These are phyloP conservation scores for Pleurotus tuoliensis DNA, from an alignment of 768 basidiomycete genomes.

Conservation along the genomic window DNA sequence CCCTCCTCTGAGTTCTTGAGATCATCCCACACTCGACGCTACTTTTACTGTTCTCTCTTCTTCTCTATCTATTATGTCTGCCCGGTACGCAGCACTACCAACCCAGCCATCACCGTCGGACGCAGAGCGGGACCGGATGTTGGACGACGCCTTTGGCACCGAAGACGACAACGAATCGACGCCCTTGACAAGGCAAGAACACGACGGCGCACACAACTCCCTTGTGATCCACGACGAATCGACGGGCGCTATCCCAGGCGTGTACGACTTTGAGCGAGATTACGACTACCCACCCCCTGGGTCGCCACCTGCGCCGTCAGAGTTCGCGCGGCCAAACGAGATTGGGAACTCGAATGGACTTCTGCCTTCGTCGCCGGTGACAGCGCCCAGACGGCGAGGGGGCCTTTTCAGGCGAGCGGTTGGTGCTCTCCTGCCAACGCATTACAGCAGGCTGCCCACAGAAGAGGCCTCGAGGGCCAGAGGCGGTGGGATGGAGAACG, in stretches of 20 bases:
- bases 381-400: slow-evolving; percentile 29
- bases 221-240: slow-evolving; percentile 11
- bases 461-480: slow-evolving; percentile 27
- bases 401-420: slow-evolving; percentile 59
- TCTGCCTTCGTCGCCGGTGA: slow-evolving; percentile 48
- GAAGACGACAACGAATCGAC: slow-evolving; percentile 36
- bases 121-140: slow-evolving; percentile 47
- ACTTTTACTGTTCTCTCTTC: background rate
- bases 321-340: slow-evolving; percentile 59
- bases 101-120: slow-evolving; percentile 42
- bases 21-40: background rate
- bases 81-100: slow-evolving; percentile 50
- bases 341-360: slow-evolving; percentile 71
- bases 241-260: slow-evolving; percentile 33
- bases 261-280: slow-evolving; percentile 80
- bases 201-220: slow-evolving; percentile 6
- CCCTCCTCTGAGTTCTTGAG: background rate
- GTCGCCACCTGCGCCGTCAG: slow-evolving; percentile 62
- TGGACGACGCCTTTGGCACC: slow-evolving; percentile 77
- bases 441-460: slow-evolving; percentile 53
- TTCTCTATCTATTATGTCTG: slow-evolving; percentile 59
- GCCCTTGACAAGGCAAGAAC: slow-evolving; percentile 27
- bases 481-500: slow-evolving; percentile 80
- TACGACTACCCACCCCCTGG: slow-evolving; percentile 75
- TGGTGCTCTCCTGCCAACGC: slow-evolving; percentile 60